A percentile compares a stretch with the other conserved stretches of the same genome.
These are phyloP conservation scores for Pseudohyphozyma bogoriensis DNA, from an alignment of 768 basidiomycete genomes.

Conservation along the genomic window DNA sequence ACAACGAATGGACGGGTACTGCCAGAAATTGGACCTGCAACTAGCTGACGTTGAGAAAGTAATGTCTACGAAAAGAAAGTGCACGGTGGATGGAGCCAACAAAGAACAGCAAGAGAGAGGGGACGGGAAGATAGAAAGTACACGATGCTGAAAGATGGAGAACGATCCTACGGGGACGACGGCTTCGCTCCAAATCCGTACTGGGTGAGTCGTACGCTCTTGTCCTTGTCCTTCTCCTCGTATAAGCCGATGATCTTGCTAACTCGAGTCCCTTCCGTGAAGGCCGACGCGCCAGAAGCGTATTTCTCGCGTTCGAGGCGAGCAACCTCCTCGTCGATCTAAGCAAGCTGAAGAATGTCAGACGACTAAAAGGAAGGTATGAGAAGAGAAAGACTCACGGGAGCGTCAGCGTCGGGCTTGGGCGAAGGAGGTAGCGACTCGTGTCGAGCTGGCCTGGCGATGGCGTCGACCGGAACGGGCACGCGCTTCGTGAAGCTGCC, in stretches of 20 bases:
- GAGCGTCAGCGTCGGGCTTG: background rate
- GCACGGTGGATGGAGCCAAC: no score
- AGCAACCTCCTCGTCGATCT: slow-evolving; percentile 8
- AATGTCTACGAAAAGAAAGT: no score
- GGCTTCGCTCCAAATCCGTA: slow-evolving; percentile 4
- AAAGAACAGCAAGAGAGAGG: no score
- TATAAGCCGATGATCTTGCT: slow-evolving; percentile 15
- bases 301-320: slow-evolving; percentile 2
- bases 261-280: background rate
- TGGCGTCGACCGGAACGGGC: background rate
- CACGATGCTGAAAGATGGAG: no score
- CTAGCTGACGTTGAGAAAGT: no score
- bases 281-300: slow-evolving; percentile 7
- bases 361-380: background rate
- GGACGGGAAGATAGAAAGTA: no score
- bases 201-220: slow-evolving; percentile 8
- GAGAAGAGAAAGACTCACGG: background rate
- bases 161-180: background rate
- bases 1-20: no score
- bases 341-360: no score
- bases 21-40: no score
- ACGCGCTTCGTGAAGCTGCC: no score
- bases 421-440: background rate
- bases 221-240: slow-evolving; percentile 17
- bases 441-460: background rate